These are phyloP conservation scores for Diaporthe vaccinii DNA, from an alignment of 2,329 filamentous ascomycete genomes.

Conservation along the genomic window DNA sequence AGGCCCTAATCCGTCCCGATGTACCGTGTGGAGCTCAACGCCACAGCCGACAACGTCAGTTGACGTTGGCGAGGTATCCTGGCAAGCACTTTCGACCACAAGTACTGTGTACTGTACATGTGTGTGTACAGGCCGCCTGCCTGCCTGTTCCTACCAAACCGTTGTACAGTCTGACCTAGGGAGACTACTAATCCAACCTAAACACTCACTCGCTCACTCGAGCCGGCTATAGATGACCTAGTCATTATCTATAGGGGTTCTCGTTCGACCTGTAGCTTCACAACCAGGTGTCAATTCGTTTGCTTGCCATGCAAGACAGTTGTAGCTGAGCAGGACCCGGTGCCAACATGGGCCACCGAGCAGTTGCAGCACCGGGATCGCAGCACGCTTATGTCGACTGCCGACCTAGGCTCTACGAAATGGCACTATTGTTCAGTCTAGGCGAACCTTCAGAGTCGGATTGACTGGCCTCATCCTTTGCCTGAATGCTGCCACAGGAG, in stretches of 20 bases:
- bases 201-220: not conserved
- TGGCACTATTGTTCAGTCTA: slow-evolving; percentile 14
- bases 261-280: not conserved
- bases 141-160: not conserved
- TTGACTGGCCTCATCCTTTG: not conserved
- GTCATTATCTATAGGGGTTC: not conserved
- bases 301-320: not conserved
- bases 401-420: not conserved
- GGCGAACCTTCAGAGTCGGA: slow-evolving; percentile 20
- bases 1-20: not conserved
- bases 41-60: not conserved
- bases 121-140: not conserved
- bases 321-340: not conserved
- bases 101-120: not conserved
- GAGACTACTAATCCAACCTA: not conserved
- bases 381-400: not conserved
- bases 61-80: not conserved
- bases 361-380: not conserved
- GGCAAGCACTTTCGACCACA: not conserved
- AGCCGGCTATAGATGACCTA: not conserved
- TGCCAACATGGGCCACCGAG: not conserved
- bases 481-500: not conserved
- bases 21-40: slow-evolving; percentile 1
- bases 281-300: not conserved
- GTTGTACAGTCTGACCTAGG: not conserved